phyloP scores from a whole-genome alignment of 192 early-diverging fungal species.

The Backusella westeae region DNA sequence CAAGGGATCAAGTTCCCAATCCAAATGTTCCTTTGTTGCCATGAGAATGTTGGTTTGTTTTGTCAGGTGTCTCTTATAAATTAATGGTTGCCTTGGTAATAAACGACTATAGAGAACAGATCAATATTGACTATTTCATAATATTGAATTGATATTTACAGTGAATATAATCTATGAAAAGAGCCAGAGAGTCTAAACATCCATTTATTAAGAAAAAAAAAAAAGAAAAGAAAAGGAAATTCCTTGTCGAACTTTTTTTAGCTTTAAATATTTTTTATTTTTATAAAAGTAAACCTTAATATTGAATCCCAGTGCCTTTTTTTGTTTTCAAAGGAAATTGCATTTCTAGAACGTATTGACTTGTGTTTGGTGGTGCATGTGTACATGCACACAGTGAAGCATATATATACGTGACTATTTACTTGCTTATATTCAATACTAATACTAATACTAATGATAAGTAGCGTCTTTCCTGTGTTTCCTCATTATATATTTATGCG shows the following conservation, averaged over 20 bases:
- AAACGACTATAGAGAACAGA: neutral
- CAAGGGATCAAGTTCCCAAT: slow-evolving; percentile 15
- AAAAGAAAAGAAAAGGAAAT: neutral
- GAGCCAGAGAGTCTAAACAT: neutral
- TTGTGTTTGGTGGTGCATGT: too few relatives aligned
- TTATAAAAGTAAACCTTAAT: neutral
- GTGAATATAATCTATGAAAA: neutral
- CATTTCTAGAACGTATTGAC: too few relatives aligned
- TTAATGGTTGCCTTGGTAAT: neutral
- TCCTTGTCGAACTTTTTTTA: neutral
- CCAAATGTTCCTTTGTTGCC: neutral
- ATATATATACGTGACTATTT: too few relatives aligned
- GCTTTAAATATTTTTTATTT: neutral
- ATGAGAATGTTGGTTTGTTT: neutral
- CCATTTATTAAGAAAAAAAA: neutral
- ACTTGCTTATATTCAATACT: too few relatives aligned
- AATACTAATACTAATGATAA: too few relatives aligned
- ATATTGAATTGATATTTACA: neutral
- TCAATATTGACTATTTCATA: too few relatives aligned
- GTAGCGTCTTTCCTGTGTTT: too few relatives aligned
- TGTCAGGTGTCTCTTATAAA: neutral
- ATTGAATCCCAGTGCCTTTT: neutral
- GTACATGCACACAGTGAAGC: too few relatives aligned
- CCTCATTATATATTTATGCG: too few relatives aligned
- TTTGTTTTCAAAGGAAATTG: too few relatives aligned